These are phyloP conservation scores for Hirsutella thompsonii DNA, from an alignment of 2,329 filamentous ascomycete species.

Conservation along the genomic window DNA sequence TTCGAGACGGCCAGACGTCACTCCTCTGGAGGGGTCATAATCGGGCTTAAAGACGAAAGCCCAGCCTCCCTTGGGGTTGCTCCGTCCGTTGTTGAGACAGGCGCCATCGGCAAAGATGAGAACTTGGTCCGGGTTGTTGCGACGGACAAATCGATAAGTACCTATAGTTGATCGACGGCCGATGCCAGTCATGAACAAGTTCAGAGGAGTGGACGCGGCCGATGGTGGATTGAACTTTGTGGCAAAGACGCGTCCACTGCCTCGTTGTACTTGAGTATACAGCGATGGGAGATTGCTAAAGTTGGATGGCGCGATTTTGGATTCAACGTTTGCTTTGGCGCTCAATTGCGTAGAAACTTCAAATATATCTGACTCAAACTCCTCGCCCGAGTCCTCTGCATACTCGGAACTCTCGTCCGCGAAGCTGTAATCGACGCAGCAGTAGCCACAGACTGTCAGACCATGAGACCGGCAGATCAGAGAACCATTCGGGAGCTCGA, in stretches of 20 bases:
- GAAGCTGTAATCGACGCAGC: neutral
- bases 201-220: conserved; percentile 1
- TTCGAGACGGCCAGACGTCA: conserved; percentile 23
- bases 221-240: conserved; percentile 7
- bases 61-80: conserved; percentile 24
- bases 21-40: neutral
- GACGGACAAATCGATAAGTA: conserved; percentile 5
- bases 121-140: conserved; percentile 4
- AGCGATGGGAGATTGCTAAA: too few relatives aligned
- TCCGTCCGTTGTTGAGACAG: conserved; percentile 27
- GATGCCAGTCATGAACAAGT: conserved; percentile 2
- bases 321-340: too few relatives aligned
- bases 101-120: conserved; percentile 32
- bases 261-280: neutral
- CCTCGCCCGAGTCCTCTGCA: neutral
- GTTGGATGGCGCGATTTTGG: neutral
- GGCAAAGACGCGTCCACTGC: conserved; percentile 6
- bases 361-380: neutral
- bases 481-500: neutral
- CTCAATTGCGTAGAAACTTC: neutral
- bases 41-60: conserved; percentile 16
- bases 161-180: neutral
- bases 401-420: neutral
- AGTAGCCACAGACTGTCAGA: neutral
- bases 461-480: neutral